These are phyloP conservation scores for Globisporangium abappressorium DNA, from an alignment of 352 stramenopile genomes.

Conservation along the genomic window DNA sequence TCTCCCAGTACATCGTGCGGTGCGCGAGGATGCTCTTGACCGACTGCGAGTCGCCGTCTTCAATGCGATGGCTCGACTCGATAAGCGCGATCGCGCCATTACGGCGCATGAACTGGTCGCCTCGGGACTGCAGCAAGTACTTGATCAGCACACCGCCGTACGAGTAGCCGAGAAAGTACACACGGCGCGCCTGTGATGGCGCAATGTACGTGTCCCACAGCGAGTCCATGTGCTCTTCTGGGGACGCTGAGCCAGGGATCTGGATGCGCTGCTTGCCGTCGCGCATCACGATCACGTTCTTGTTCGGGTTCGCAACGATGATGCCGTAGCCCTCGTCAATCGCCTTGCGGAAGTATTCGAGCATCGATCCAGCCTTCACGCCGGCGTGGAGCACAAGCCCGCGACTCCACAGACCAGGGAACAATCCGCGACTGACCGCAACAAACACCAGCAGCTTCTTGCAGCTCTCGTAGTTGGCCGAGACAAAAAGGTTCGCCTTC, in stretches of 20 bases:
- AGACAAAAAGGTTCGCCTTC: conserved; percentile 85
- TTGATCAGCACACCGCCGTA: conserved; percentile 88
- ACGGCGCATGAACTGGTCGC: conserved; percentile 82
- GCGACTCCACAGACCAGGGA: conserved; percentile 83
- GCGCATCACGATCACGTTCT: conserved; percentile 83
- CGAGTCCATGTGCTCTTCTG: conserved; percentile 88
- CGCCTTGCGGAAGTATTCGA: conserved; percentile 87
- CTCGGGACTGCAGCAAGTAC: conserved; percentile 84
- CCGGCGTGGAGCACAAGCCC: conserved; percentile 81
- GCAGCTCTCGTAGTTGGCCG: conserved; percentile 73
- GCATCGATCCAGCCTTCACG: conserved; percentile 86
- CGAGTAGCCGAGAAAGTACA: conserved; percentile 88
- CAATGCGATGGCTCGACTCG: conserved; percentile 84
- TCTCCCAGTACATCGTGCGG: conserved; percentile 90
- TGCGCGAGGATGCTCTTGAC: conserved; percentile 86
- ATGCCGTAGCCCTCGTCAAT: conserved; percentile 84
- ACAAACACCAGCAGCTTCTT: conserved; percentile 87
- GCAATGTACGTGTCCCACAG: conserved; percentile 84
- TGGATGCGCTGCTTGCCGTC: conserved; percentile 79
- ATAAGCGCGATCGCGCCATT: conserved; percentile 86
- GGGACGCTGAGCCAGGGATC: conserved; percentile 80
- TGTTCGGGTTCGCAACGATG: conserved; percentile 88
- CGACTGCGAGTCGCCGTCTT: conserved; percentile 82
- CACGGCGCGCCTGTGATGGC: conserved; percentile 45
- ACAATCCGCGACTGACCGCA: conserved; percentile 73